phyloP scores from a whole-genome alignment of 2,329 filamentous ascomycete genomes.

The Phialocephala subalpina region DNA sequence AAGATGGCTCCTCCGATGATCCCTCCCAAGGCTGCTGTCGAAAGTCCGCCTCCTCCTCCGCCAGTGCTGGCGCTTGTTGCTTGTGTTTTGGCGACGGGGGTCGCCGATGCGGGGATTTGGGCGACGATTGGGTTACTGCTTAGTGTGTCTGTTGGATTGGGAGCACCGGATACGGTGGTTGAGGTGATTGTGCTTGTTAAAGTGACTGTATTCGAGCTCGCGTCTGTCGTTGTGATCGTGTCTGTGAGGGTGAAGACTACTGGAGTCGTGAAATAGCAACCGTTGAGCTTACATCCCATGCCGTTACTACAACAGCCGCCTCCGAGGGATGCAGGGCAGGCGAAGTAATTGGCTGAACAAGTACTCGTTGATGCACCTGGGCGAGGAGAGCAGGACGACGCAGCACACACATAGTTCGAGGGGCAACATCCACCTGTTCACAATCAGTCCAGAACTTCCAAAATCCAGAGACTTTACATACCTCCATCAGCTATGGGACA shows the following conservation, averaged over 20 bases:
- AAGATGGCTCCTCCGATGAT: slow-evolving; percentile 60
- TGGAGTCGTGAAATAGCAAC: slow-evolving; percentile 58
- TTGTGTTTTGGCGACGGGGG: slow-evolving; percentile 35
- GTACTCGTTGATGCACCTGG: slow-evolving; percentile 50
- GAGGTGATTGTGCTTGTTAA: slow-evolving; percentile 48
- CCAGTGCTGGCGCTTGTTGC: slow-evolving; percentile 47
- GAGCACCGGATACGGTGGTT: slow-evolving; percentile 47
- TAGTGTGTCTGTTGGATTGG: slow-evolving; percentile 34
- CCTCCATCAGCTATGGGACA: slow-evolving; percentile 41
- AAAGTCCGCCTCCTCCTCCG: slow-evolving; percentile 36
- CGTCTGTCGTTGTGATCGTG: slow-evolving; percentile 55
- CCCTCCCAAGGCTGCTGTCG: slow-evolving; percentile 55
- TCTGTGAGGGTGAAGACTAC: slow-evolving; percentile 54
- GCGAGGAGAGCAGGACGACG: slow-evolving; percentile 53
- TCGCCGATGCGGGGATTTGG: slow-evolving; percentile 32
- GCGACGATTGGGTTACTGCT: slow-evolving; percentile 26
- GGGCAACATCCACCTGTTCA: slow-evolving; percentile 47
- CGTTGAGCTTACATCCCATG: slow-evolving; percentile 55
- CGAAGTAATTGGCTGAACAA: slow-evolving; percentile 55
- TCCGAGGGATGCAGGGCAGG: slow-evolving; percentile 58
- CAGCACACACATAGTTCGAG: slow-evolving; percentile 55
- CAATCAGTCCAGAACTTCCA: slow-evolving; percentile 8
- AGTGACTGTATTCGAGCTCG: slow-evolving; percentile 50
- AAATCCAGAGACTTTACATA: slow-evolving; percentile 36
- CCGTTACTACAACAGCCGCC: slow-evolving; percentile 62